Conservation (phyloP, 108 stramenopile species). For the Fragilariopsis cylindrus region DNA sequence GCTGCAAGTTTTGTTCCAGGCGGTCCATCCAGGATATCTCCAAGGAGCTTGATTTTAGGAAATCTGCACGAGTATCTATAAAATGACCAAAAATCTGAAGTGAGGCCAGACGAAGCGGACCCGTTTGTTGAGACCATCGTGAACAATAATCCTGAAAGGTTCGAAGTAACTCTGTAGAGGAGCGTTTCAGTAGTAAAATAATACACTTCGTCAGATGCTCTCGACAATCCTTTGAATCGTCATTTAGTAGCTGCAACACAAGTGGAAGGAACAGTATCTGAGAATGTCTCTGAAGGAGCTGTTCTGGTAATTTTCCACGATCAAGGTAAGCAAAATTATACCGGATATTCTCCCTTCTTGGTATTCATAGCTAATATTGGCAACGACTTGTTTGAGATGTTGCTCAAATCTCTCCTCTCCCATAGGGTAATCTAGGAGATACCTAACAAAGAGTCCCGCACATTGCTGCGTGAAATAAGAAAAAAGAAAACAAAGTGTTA, state of each 20-base stretch:
- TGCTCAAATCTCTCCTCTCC: constrained; percentile 69
- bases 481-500: constrained; percentile 11
- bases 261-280: constrained; percentile 85
- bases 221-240: constrained; percentile 82
- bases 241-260: constrained; percentile 87
- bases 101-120: constrained; percentile 57
- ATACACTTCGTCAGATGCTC: constrained; percentile 60
- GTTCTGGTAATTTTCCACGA: constrained; percentile 73
- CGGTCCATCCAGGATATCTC: constrained; percentile 31
- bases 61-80: constrained; percentile 62
- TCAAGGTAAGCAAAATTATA: constrained; percentile 48
- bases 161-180: constrained; percentile 58
- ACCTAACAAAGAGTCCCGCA: constrained; percentile 70
- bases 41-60: constrained; percentile 52
- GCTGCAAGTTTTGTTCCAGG: constrained; percentile 14
- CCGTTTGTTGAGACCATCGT: constrained; percentile 62
- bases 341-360: constrained; percentile 87
- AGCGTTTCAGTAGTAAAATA: constrained; percentile 52
- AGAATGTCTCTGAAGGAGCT: constrained; percentile 61
- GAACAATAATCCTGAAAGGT: constrained; percentile 62
- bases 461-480: constrained; percentile 49
- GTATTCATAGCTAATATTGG: constrained; percentile 88
- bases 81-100: constrained; percentile 78
- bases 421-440: constrained; percentile 89
- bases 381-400: constrained; percentile 76